Percentiles rank a stretch among this genome's conserved stretches.
Evolutionary conservation across 2,329 filamentous ascomycete genomes (phyloP).

Genomic region (Alternaria rosae): DNA sequence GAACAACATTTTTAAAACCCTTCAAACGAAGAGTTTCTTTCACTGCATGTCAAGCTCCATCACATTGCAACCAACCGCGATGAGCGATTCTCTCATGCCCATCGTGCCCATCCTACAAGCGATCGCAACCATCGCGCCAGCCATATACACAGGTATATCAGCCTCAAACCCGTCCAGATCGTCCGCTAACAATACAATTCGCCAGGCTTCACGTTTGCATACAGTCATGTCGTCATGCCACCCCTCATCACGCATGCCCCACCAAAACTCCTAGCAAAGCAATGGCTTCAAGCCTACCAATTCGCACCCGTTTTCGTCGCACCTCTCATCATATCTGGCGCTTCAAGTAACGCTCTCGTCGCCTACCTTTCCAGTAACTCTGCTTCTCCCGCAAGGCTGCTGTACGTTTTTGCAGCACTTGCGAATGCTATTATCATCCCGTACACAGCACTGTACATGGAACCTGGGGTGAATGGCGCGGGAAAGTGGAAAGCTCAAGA

Average conservation of each 20-base stretch:
- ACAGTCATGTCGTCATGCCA: conserved; percentile 48
- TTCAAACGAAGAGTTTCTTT: not conserved
- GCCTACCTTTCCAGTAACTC: conserved; percentile 20
- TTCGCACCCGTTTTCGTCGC: conserved; percentile 48
- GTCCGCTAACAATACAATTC: not conserved
- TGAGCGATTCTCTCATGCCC: not conserved
- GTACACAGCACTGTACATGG: conserved; percentile 50
- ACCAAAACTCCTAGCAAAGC: conserved; percentile 46
- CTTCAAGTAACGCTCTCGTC: conserved; percentile 42
- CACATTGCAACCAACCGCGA: not conserved
- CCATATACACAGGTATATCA: conserved; percentile 32
- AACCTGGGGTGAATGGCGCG: conserved; percentile 50
- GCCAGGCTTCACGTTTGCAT: conserved; percentile 40
- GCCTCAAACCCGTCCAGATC: fast-evolving
- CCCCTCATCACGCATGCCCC: conserved; percentile 45
- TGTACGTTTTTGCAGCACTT: conserved; percentile 38
- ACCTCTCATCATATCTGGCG: conserved; percentile 45
- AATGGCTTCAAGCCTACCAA: conserved; percentile 52
- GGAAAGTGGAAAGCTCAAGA: conserved; percentile 50
- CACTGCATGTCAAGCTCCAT: not conserved
- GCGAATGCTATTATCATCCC: conserved; percentile 44
- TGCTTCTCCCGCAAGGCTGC: conserved; percentile 4
- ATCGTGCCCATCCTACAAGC: conserved; percentile 19
- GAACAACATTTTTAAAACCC: not conserved
- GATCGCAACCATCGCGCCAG: conserved; percentile 32